phyloP scores from a whole-genome alignment of 78 protist genomes.

The Cyanophora paradoxa region DNA sequence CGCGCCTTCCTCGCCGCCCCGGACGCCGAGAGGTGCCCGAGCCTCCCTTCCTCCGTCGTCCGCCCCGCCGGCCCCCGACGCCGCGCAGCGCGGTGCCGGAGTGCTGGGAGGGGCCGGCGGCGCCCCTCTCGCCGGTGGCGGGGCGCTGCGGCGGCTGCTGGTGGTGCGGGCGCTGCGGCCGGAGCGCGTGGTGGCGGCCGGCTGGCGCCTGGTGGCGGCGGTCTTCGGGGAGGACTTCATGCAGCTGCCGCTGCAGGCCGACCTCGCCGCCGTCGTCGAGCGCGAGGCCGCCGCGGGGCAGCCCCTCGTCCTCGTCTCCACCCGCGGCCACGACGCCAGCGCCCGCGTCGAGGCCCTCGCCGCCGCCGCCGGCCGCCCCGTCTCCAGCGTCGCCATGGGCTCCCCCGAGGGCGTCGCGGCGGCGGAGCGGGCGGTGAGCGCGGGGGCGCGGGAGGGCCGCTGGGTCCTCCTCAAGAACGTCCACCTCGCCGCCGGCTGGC shows the following conservation, averaged over 20 bases:
- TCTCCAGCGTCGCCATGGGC: slow-evolving; percentile 85
- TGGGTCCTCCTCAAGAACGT: slow-evolving; percentile 97
- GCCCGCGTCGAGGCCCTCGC: slow-evolving; percentile 54
- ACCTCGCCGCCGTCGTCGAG: slow-evolving; percentile 40
- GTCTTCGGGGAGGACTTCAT: slow-evolving; percentile 65
- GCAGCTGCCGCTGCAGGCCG: background rate
- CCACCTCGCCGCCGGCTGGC: slow-evolving; percentile 92
- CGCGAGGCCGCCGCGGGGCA: slow-evolving; percentile 28
- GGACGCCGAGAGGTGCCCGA: no score
- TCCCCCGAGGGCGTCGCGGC: slow-evolving; percentile 81
- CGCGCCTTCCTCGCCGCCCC: no score
- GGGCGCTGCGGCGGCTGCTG: no score
- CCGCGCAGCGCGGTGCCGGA: no score
- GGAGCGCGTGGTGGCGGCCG: slow-evolving; percentile 48
- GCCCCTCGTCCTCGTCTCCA: slow-evolving; percentile 76
- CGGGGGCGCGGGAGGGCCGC: slow-evolving; percentile 68
- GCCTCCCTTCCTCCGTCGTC: background rate
- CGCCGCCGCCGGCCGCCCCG: background rate
- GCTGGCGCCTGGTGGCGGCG: slow-evolving; percentile 22
- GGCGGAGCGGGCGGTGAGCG: slow-evolving; percentile 77
- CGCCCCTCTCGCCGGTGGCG: no score
- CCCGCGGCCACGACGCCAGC: slow-evolving; percentile 89
- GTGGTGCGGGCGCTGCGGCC: slow-evolving; percentile 71
- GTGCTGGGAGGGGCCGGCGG: no score
- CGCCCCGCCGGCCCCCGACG: no score